phyloP scores from a whole-genome alignment of 2,329 filamentous ascomycete genomes.

The Mariannaea elegans region DNA sequence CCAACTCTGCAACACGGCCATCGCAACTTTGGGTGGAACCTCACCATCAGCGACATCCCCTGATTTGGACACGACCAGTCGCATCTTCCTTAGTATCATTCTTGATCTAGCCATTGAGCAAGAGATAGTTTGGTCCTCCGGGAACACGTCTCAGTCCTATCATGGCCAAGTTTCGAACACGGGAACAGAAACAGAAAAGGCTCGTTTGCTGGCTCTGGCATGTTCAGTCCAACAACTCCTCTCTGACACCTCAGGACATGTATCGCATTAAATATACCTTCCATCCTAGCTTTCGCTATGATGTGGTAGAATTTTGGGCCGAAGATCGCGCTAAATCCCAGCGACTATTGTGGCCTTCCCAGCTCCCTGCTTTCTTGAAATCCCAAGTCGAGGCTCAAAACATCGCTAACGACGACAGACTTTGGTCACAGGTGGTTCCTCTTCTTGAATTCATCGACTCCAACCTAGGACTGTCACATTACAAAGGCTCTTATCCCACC shows the following conservation, averaged over 20 bases:
- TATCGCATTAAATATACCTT: background rate
- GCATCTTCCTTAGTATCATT: background rate
- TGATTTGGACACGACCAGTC: background rate
- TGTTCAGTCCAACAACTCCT: background rate
- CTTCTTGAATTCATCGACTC: constrained; percentile 47
- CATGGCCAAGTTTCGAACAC: background rate
- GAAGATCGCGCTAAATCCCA: constrained; percentile 36
- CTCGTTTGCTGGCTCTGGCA: constrained; percentile 5
- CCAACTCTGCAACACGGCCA: too few relatives aligned
- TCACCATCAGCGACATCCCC: background rate
- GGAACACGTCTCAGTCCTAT: background rate
- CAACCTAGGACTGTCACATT: constrained; percentile 31
- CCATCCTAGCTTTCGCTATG: background rate
- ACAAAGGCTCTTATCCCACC: constrained; percentile 45
- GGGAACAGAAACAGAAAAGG: background rate
- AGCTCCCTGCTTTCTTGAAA: constrained; percentile 36
- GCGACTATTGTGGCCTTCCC: constrained; percentile 15
- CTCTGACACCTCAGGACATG: background rate
- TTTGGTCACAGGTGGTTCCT: constrained; percentile 43
- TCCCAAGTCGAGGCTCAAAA: constrained; percentile 40
- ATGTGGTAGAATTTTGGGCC: background rate
- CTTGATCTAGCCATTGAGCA: background rate
- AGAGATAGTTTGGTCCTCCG: background rate
- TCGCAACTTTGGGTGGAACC: background rate
- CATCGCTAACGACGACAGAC: constrained; percentile 42